Percentiles rank a stretch among this genome's conserved stretches.
These are phyloP conservation scores for Eucalyptus regnans DNA, from an alignment of 345 rosid genomes.

Conservation along the genomic window DNA sequence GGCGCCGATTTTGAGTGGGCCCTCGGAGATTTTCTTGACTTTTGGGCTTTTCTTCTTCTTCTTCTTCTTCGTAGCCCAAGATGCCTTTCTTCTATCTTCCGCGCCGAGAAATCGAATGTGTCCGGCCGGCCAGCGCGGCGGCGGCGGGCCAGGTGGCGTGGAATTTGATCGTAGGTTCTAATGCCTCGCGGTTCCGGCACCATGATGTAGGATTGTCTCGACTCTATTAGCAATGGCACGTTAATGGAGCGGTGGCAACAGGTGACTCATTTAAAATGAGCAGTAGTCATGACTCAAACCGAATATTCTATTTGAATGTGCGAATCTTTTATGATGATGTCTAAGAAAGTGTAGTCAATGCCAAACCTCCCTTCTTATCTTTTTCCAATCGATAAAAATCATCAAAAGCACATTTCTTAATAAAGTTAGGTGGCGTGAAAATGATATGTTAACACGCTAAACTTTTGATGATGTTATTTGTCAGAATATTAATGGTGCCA, in stretches of 20 bases:
- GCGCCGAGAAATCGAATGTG: background rate
- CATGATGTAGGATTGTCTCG: background rate
- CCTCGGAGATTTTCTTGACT: background rate
- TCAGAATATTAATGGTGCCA: rapidly evolving
- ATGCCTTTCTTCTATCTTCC: background rate
- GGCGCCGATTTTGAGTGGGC: background rate
- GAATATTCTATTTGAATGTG: rapidly evolving
- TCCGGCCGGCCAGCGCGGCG: background rate
- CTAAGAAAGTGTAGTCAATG: rapidly evolving
- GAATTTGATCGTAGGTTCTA: background rate
- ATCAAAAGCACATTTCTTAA: background rate
- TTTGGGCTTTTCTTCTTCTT: background rate
- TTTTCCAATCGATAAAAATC: background rate
- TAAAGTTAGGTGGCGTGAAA: rapidly evolving
- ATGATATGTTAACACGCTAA: rapidly evolving
- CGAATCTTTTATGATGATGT: rapidly evolving
- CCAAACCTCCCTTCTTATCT: background rate
- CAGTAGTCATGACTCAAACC: rapidly evolving
- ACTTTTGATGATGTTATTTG: background rate
- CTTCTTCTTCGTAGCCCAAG: background rate
- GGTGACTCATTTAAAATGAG: background rate
- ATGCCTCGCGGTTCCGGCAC: background rate
- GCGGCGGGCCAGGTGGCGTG: background rate
- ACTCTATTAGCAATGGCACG: rapidly evolving
- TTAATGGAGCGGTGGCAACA: rapidly evolving